A percentile compares a stretch with the other conserved stretches of the same genome.
Conservation (phyloP, 2,329 filamentous ascomycete species). For the Byssochlamys sp. region DNA sequence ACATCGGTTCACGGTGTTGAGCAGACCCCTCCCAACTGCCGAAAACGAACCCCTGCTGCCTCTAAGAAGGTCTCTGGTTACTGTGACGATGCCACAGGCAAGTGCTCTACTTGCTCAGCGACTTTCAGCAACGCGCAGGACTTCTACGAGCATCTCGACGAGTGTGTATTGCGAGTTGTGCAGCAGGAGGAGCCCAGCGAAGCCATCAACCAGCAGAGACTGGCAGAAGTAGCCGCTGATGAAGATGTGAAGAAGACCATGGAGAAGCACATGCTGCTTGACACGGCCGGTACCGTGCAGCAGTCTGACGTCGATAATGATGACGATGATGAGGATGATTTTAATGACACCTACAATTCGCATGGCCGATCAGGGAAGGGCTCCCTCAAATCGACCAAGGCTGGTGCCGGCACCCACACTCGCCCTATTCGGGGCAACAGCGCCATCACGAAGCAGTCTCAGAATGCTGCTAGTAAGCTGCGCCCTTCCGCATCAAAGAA, state of each 20-base stretch:
- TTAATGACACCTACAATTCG: conserved; percentile 39
- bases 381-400: conserved; percentile 40
- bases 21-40: conserved; percentile 82
- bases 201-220: conserved; percentile 47
- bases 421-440: conserved; percentile 43
- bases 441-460: conserved; percentile 33
- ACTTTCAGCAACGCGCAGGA: conserved; percentile 83
- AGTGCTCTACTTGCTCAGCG: conserved; percentile 82
- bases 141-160: conserved; percentile 89
- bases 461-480: conserved; percentile 66
- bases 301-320: conserved; percentile 45
- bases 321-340: conserved; percentile 49
- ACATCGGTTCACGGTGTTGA: conserved; percentile 86
- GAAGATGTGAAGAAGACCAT: conserved; percentile 48
- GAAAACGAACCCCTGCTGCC: conserved; percentile 55
- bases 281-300: conserved; percentile 41
- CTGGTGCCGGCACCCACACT: conserved; percentile 41
- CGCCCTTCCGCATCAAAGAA: conserved; percentile 51
- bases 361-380: conserved; percentile 40
- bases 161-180: conserved; percentile 56
- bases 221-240: conserved; percentile 52
- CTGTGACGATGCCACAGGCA: conserved; percentile 67
- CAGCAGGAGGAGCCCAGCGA: conserved; percentile 50
- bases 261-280: conserved; percentile 48
- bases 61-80: conserved; percentile 60